Percentiles rank a stretch among this genome's conserved stretches.
Conservation (phyloP, 2,329 filamentous ascomycete genomes). For the Pseudonectria buxi region DNA sequence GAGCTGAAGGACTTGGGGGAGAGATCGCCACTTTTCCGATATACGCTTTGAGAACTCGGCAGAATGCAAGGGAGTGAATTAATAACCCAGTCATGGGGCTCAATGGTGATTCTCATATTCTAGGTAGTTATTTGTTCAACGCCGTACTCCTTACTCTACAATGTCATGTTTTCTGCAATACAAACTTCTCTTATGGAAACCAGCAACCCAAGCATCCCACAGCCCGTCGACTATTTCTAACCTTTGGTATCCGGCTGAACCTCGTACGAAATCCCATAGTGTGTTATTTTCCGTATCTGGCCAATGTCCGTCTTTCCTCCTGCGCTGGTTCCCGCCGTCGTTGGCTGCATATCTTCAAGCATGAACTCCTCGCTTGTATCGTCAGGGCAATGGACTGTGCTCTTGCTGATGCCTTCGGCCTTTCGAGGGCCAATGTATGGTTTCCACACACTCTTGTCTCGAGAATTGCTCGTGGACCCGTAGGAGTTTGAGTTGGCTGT, state of each 20-base stretch:
- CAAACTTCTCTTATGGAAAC: no score
- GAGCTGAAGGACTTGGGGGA: conserved; percentile 13
- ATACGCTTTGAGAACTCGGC: conserved; percentile 7
- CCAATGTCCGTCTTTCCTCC: conserved; percentile 11
- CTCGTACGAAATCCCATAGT: conserved; percentile 31
- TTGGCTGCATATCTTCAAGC: conserved; percentile 16
- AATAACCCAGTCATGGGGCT: no score
- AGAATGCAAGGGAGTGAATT: no score
- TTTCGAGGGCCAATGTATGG: conserved; percentile 26
- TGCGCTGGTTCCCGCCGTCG: conserved; percentile 3
- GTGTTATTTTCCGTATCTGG: conserved; percentile 30
- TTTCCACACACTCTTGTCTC: conserved; percentile 22
- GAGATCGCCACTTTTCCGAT: conserved; percentile 13
- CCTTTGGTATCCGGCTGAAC: conserved; percentile 5
- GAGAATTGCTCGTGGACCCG: conserved; percentile 2
- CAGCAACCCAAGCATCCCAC: no score
- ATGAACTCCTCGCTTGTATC: conserved; percentile 31
- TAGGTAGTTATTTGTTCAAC: no score
- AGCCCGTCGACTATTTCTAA: no score
- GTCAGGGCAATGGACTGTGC: conserved; percentile 20
- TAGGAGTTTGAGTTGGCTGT: conserved; percentile 1
- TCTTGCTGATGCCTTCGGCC: conserved; percentile 20
- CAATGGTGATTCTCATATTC: no score
- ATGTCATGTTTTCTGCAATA: no score
- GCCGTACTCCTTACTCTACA: no score